Evolutionary conservation across 2,329 filamentous ascomycete species (phyloP).

Genomic region (Trichoderma koningiopsis): DNA sequence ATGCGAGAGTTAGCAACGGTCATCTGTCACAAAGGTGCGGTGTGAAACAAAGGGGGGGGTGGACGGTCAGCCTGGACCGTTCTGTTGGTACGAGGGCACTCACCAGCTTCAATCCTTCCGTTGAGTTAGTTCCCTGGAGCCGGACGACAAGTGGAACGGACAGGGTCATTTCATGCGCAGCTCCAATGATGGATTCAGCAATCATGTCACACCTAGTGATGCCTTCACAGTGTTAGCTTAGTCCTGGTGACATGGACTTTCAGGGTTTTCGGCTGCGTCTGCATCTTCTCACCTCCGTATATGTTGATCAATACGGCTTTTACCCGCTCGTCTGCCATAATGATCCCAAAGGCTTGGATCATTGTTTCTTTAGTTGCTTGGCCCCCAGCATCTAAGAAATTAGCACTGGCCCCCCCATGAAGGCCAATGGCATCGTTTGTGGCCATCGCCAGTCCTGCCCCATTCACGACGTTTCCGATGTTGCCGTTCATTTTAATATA

Average conservation of each 20-base stretch:
- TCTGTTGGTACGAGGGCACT: conserved; percentile 30
- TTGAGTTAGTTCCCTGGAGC: conserved; percentile 51
- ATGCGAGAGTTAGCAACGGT: conserved; percentile 4
- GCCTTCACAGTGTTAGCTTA: conserved; percentile 36
- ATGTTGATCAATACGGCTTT: conserved; percentile 66
- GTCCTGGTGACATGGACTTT: not conserved
- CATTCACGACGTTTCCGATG: conserved; percentile 85
- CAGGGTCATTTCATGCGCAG: conserved; percentile 43
- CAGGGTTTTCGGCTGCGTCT: not conserved
- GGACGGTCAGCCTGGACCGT: conserved; percentile 1
- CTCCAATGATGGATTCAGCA: conserved; percentile 50
- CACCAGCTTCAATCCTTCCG: conserved; percentile 45
- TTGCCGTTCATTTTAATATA: conserved; percentile 67
- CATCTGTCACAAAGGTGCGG: conserved; percentile 22
- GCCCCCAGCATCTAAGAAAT: conserved; percentile 88
- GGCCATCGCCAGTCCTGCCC: conserved; percentile 88
- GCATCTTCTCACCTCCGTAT: conserved; percentile 43
- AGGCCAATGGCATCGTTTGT: conserved; percentile 77
- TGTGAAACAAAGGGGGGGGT: conserved; percentile 8
- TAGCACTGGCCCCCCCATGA: conserved; percentile 70
- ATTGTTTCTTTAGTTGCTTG: conserved; percentile 85
- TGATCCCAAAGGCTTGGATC: conserved; percentile 71
- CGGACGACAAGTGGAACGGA: conserved; percentile 49
- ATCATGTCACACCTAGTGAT: conserved; percentile 55
- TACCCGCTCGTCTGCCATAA: conserved; percentile 71